A percentile compares a stretch with the other conserved stretches of the same genome.
Conservation (phyloP, 2,329 filamentous ascomycete genomes). For the Magnaporthiopsis poae region DNA sequence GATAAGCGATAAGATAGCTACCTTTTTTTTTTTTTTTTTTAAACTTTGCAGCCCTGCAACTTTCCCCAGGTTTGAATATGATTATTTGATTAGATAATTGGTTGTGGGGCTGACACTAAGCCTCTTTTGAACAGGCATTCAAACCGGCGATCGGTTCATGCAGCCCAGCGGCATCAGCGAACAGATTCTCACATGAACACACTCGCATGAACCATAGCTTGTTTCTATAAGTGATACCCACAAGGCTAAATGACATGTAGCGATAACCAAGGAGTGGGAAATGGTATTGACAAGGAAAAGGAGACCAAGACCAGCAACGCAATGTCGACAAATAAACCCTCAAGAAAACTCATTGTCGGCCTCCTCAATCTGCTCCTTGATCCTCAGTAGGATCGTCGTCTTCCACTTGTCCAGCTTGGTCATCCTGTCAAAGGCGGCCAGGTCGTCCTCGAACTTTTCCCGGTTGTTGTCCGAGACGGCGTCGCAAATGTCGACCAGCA, state of each 20-base stretch:
- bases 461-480: constrained; percentile 69
- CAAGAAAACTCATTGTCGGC: constrained; percentile 28
- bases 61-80: too few relatives aligned
- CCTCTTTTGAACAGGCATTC: too few relatives aligned
- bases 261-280: not conserved
- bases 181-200: too few relatives aligned
- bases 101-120: too few relatives aligned
- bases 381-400: constrained; percentile 69
- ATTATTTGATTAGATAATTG: too few relatives aligned
- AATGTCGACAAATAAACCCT: constrained; percentile 4
- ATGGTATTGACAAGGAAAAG: constrained; percentile 5
- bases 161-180: too few relatives aligned
- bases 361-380: constrained; percentile 74
- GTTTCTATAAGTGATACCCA: not conserved
- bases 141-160: too few relatives aligned
- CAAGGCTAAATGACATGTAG: not conserved
- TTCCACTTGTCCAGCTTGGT: constrained; percentile 97
- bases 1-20: not conserved
- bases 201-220: too few relatives aligned
- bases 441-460: constrained; percentile 73
- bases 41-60: too few relatives aligned
- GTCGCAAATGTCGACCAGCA: constrained; percentile 66
- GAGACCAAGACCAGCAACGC: not conserved
- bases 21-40: not conserved
- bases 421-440: constrained; percentile 84